Conservation (phyloP, 345 rosid genomes). For the Angophora floribunda region DNA sequence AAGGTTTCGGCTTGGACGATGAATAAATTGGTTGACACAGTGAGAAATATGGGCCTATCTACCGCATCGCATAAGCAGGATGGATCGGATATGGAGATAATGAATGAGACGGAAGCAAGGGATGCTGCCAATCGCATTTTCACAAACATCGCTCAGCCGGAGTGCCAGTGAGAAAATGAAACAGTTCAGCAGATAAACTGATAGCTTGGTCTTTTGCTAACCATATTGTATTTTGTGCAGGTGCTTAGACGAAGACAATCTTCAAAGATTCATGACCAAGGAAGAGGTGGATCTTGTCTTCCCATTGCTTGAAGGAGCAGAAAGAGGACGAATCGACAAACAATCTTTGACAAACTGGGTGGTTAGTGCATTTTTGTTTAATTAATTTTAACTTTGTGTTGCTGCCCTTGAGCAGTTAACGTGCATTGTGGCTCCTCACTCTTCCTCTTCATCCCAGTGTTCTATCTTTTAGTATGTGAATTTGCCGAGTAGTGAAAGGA, state of each 20-base stretch:
- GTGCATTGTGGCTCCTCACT: background rate
- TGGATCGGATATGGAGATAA: slow-evolving; percentile 45
- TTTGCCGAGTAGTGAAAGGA: too few species aligned
- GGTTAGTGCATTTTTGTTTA: slow-evolving; percentile 24
- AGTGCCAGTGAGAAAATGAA: slow-evolving; percentile 29
- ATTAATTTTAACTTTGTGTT: background rate
- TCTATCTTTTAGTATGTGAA: background rate
- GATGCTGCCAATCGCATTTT: slow-evolving; percentile 83
- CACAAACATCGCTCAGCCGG: slow-evolving; percentile 34
- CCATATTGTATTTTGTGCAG: slow-evolving; percentile 17
- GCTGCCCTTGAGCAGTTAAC: background rate
- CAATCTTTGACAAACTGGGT: slow-evolving; percentile 66
- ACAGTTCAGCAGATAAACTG: background rate
- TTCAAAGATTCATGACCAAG: slow-evolving; percentile 64
- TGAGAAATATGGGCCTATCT: slow-evolving; percentile 46
- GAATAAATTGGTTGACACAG: slow-evolving; percentile 65
- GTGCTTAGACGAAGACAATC: slow-evolving; percentile 61
- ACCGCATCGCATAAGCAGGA: slow-evolving; percentile 44
- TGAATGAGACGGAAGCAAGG: slow-evolving; percentile 71
- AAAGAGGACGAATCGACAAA: slow-evolving; percentile 36
- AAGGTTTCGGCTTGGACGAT: slow-evolving; percentile 86
- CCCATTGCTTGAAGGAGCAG: slow-evolving; percentile 51
- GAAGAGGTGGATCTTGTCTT: slow-evolving; percentile 79
- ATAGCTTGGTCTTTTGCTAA: background rate
- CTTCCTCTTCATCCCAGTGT: background rate